phyloP scores from a whole-genome alignment of 208 protist genomes.

The Leishmania tropica region DNA sequence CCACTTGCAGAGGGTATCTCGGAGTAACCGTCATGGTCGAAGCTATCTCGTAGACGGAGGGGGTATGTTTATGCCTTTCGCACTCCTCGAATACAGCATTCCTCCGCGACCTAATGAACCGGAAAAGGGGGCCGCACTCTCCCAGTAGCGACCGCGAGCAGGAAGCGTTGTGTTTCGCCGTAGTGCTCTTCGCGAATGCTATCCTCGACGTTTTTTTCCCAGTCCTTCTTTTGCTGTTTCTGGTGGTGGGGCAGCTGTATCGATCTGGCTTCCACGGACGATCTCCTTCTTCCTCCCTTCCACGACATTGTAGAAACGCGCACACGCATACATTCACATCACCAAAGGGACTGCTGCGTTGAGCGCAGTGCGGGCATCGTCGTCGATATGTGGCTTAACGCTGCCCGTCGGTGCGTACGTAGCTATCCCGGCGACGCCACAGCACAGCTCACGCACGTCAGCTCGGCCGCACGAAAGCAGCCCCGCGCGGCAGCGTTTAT shows the following conservation, averaged over 20 bases:
- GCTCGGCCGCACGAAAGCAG: background rate
- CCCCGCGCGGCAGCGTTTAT: background rate
- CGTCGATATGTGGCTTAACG: background rate
- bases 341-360: background rate
- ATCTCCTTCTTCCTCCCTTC: background rate
- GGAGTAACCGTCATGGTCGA: background rate
- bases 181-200: background rate
- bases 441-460: background rate
- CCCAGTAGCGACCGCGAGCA: too few species aligned
- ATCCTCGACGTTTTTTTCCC: background rate
- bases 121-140: too few species aligned
- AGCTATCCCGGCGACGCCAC: background rate
- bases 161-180: too few species aligned
- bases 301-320: background rate
- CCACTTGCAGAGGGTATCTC: background rate
- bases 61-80: background rate
- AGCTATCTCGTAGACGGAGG: background rate
- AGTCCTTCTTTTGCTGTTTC: background rate
- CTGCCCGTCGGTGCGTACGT: background rate
- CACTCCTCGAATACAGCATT: background rate
- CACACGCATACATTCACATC: background rate
- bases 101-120: too few species aligned
- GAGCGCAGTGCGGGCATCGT: background rate
- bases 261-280: background rate
- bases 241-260: background rate